Base-by-base conservation (phyloP, 352 stramenopile species). In the Phytophthora litchii region DNA sequence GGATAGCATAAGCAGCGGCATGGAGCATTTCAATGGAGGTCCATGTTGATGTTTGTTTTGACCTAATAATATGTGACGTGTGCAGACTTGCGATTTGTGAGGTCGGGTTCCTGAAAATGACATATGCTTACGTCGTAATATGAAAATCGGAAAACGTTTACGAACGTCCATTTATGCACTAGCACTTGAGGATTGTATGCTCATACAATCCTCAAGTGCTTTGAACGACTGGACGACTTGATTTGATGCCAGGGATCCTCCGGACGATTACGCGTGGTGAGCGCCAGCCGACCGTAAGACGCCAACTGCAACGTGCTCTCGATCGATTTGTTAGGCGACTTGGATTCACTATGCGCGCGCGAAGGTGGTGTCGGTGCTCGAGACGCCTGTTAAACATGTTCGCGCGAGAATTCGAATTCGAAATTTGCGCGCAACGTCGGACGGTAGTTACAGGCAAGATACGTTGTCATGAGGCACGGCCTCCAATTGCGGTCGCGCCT, bases 241-340 rank as follows among this genome's bases (percentile, higher is more conserved):
- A 63, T 56, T 57, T 54, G 55, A 64, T 60, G 48, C 49, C 43
- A 36, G 29, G 13, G 29, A 37, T 20, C n/a, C 23, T 9, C 17
- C 1, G 23, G 4, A 5, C 13, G 64, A 68, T 72, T 72, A 68
- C 64, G 57, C 45, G 36, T 46, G 51, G 55, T 55, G 40, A 29
- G 31, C 35, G 25, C 41, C 23, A 17, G 44, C 23, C 41, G 16
- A 6, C 54, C 29, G 61, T 70, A 52, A 44, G 37, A 19, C 45
- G 17, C 12, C 51, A 67, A 67, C 49, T 67, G 49, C 62, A 63
- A 71, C 12, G 54, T 66, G 46, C 49, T 67, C 29, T 40, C 12
- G 49, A 59, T 58, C 13, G 62, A 67, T 71, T 67, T 71, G 62
- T 8, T 17, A 20, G n/a, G 6, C 19, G 20, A 60, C 44, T 58